Conservation (phyloP, 2,329 filamentous ascomycete genomes). For the Fusarium chaquense region DNA sequence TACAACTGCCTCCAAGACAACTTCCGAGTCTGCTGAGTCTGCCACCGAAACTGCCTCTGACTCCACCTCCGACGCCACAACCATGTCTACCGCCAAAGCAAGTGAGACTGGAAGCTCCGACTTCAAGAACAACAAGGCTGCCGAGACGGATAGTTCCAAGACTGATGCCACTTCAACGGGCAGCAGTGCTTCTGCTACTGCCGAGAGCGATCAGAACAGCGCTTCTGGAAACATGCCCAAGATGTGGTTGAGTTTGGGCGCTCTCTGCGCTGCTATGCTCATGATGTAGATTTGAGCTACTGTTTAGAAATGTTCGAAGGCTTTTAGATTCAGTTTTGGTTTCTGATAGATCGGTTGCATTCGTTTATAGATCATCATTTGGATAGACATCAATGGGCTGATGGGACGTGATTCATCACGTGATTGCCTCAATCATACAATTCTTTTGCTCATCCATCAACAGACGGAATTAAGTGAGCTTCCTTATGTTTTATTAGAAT, state of each 20-base stretch:
- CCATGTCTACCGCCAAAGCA: conserved; percentile 5
- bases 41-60: neutral
- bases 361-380: too few relatives aligned
- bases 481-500: neutral
- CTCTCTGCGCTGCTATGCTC: too few relatives aligned
- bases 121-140: conserved; percentile 30
- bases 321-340: too few relatives aligned
- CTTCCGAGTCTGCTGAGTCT: neutral
- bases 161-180: neutral
- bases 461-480: neutral
- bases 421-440: too few relatives aligned
- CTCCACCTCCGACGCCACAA: conserved; percentile 7
- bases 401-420: too few relatives aligned
- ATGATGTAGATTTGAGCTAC: too few relatives aligned
- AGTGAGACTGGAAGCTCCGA: conserved; percentile 4
- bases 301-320: too few relatives aligned
- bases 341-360: too few relatives aligned
- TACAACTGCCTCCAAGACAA: neutral
- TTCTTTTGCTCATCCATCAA: too few relatives aligned
- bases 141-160: neutral
- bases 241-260: conserved; percentile 17
- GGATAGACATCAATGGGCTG: too few relatives aligned
- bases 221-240: conserved; percentile 21
- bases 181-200: conserved; percentile 15
- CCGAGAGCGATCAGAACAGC: neutral